Conservation (phyloP, 176 grass and related monocot genomes). For the Rhynchospora pubera region DNA sequence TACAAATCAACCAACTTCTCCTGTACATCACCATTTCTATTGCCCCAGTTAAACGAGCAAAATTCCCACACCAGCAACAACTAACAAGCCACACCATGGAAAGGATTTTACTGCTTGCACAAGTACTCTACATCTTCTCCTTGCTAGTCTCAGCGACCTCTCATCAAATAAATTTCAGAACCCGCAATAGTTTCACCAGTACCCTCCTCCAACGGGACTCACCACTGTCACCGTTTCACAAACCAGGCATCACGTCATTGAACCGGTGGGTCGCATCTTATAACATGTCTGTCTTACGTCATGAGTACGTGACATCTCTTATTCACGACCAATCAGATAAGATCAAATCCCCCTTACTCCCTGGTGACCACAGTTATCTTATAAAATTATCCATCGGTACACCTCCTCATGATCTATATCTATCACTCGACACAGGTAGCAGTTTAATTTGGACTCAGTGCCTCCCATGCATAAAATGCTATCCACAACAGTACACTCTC, state of each 20-base stretch:
- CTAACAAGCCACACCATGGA: not conserved
- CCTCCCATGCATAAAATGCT: conserved; percentile 15
- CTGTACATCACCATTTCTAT: not conserved
- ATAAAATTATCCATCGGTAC: conserved; percentile 20
- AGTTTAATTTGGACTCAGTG: conserved; percentile 29
- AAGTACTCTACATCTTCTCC: not conserved
- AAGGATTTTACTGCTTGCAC: not conserved
- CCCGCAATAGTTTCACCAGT: not conserved
- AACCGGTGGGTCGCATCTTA: not conserved
- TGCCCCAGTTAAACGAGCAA: not conserved
- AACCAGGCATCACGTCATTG: not conserved
- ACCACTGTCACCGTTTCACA: conserved; percentile 13
- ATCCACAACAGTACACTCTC: conserved; percentile 12
- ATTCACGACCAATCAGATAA: not conserved
- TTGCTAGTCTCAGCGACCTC: not conserved
- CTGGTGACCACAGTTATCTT: not conserved
- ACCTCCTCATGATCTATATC: conserved; percentile 3
- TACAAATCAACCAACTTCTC: not conserved
- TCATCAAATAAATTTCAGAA: not conserved
- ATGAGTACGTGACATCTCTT: not conserved
- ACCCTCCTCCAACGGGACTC: conserved; percentile 15
- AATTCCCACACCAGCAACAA: not conserved
- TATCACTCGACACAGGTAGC: conserved; percentile 21
- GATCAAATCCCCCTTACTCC: not conserved
- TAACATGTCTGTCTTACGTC: not conserved